Evolutionary conservation across 345 rosid genomes (phyloP).

Genomic region (Heritiera fomes): DNA sequence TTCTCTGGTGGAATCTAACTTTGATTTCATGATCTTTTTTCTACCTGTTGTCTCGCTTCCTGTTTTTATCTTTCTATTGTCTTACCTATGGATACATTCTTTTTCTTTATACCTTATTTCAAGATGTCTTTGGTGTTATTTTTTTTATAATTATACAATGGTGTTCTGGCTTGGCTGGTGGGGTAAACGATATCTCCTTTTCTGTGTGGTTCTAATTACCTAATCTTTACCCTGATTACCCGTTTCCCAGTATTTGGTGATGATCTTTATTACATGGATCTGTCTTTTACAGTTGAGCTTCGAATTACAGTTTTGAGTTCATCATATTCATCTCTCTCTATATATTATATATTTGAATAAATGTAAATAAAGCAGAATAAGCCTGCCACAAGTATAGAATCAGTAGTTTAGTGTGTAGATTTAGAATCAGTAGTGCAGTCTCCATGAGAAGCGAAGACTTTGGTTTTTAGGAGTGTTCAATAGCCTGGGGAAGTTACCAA

Average conservation of each 20-base stretch:
- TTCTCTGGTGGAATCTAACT: not conserved
- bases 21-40: not conserved
- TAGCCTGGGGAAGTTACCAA: not conserved
- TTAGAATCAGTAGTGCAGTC: not conserved
- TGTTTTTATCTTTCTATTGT: not conserved
- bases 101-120: not conserved
- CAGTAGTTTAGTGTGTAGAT: too few relatives aligned
- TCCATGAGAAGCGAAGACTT: not conserved
- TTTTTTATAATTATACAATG: not conserved
- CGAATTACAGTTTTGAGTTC: not conserved
- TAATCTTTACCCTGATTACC: not conserved
- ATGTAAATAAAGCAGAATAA: too few relatives aligned
- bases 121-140: not conserved
- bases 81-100: not conserved
- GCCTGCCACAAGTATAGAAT: too few relatives aligned
- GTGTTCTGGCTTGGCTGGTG: not conserved
- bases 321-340: not conserved
- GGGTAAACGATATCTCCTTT: not conserved
- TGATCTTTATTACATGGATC: not conserved
- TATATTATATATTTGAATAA: not conserved
- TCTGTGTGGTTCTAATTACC: not conserved
- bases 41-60: not conserved
- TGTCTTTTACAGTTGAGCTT: not conserved
- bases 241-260: not conserved
- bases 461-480: not conserved